Evolutionary conservation across 1,284 basidiomycete genomes (phyloP).

Genomic region (Sanghuangporus baumii): DNA sequence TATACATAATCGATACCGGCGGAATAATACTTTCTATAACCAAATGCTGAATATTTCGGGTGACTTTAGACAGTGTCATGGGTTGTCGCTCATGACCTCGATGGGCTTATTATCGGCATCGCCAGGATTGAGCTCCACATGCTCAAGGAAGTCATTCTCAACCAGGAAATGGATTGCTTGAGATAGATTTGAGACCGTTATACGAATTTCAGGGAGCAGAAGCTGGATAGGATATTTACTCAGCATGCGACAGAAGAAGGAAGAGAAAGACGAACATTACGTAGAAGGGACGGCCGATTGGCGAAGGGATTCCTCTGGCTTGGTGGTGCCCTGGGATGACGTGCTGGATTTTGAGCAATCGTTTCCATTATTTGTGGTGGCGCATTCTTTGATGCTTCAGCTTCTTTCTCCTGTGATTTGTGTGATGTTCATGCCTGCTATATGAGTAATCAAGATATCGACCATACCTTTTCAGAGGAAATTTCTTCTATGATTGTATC

Average conservation of each 20-base stretch:
- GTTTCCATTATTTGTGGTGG: background rate
- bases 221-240: conserved; percentile 40
- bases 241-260: background rate
- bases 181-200: conserved; percentile 88
- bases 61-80: conserved; percentile 14
- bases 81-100: conserved; percentile 41
- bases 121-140: conserved; percentile 80
- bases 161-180: conserved; percentile 92
- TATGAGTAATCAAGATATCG: too few species aligned
- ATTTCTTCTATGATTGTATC: conserved; percentile 9
- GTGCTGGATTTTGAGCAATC: conserved; percentile 26
- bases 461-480: background rate
- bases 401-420: background rate
- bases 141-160: conserved; percentile 83
- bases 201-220: conserved; percentile 83
- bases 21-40: background rate
- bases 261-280: conserved; percentile 50
- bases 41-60: background rate
- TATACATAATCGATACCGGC: background rate
- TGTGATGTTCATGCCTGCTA: too few species aligned
- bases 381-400: background rate
- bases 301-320: conserved; percentile 60
- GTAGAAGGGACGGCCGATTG: conserved; percentile 61
- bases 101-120: conserved; percentile 68
- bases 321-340: conserved; percentile 44